These are phyloP conservation scores for Neurospora crassa DNA, from an alignment of 2,329 filamentous ascomycete genomes.

Conservation along the genomic window DNA sequence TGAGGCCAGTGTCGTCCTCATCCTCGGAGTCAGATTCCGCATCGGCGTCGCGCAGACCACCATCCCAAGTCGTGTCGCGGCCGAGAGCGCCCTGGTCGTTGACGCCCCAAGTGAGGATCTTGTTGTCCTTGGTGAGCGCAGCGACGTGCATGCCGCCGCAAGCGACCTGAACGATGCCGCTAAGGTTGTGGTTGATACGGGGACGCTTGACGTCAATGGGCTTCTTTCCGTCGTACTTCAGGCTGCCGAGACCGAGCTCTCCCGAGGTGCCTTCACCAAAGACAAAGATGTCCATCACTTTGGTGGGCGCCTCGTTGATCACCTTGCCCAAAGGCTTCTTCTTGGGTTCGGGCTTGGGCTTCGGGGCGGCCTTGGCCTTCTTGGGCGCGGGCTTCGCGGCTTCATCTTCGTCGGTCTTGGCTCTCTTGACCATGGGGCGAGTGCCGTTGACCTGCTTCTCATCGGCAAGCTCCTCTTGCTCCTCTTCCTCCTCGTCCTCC, in stretches of 20 bases:
- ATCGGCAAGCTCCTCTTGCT: constrained; percentile 4
- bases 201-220: constrained; percentile 67
- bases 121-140: constrained; percentile 69
- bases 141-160: constrained; percentile 76
- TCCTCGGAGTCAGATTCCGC: constrained; percentile 32
- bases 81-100: constrained; percentile 79
- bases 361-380: constrained; percentile 13
- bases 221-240: constrained; percentile 48
- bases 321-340: constrained; percentile 15
- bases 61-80: constrained; percentile 57
- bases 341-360: constrained; percentile 12
- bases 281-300: constrained; percentile 63
- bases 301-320: constrained; percentile 55
- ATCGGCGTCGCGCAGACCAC: constrained; percentile 42
- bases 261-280: constrained; percentile 74
- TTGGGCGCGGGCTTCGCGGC: constrained; percentile 23
- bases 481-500: constrained; percentile 15
- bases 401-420: constrained; percentile 1
- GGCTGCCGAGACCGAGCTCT: constrained; percentile 70
- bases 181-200: constrained; percentile 54
- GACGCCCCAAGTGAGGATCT: constrained; percentile 78
- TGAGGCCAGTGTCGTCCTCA: constrained; percentile 37
- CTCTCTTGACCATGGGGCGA: constrained; percentile 1
- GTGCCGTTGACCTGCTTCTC: constrained; percentile 12
- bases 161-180: constrained; percentile 63